Evolutionary conservation across 2,329 filamentous ascomycete genomes (phyloP).

Genomic region (Pestalotiopsis fici): DNA sequence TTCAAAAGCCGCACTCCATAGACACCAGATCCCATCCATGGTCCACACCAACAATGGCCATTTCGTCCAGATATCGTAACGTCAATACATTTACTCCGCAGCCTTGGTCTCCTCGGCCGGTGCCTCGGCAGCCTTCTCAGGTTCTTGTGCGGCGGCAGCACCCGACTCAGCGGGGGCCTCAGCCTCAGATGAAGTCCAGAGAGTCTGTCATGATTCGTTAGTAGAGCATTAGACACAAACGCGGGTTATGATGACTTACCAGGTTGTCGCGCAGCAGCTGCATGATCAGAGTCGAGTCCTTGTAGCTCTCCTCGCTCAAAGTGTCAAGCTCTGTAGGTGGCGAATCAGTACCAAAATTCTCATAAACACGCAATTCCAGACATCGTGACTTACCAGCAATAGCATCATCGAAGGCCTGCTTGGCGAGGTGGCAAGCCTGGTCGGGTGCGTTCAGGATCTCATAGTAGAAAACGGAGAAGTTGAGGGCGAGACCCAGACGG

Average conservation of each 20-base stretch:
- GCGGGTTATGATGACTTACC: conserved; percentile 51
- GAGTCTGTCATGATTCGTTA: conserved; percentile 64
- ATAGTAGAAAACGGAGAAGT: conserved; percentile 99
- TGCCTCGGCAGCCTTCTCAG: conserved; percentile 58
- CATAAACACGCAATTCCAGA: background rate
- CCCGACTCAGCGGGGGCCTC: conserved; percentile 66
- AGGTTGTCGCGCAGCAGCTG: conserved; percentile 97
- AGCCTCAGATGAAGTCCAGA: conserved; percentile 98
- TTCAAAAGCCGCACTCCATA: conserved; percentile 62
- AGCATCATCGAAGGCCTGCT: conserved; percentile 94
- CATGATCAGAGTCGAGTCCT: conserved; percentile 98
- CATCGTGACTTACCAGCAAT: conserved; percentile 66
- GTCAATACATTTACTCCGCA: conserved; percentile 55
- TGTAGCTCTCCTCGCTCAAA: conserved; percentile 98
- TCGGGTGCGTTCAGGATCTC: conserved; percentile 99
- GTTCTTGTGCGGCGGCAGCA: conserved; percentile 53
- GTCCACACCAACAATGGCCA: conserved; percentile 33
- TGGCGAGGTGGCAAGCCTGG: conserved; percentile 96
- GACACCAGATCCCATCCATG: conserved; percentile 58
- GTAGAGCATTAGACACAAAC: conserved; percentile 14
- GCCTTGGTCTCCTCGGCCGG: conserved; percentile 70
- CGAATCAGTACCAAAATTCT: conserved; percentile 20
- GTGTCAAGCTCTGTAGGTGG: conserved; percentile 79
- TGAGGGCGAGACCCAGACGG: conserved; percentile 86
- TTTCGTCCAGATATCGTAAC: conserved; percentile 42